Conservation (phyloP, 2,329 filamentous ascomycete species). For the Alternaria atra region DNA sequence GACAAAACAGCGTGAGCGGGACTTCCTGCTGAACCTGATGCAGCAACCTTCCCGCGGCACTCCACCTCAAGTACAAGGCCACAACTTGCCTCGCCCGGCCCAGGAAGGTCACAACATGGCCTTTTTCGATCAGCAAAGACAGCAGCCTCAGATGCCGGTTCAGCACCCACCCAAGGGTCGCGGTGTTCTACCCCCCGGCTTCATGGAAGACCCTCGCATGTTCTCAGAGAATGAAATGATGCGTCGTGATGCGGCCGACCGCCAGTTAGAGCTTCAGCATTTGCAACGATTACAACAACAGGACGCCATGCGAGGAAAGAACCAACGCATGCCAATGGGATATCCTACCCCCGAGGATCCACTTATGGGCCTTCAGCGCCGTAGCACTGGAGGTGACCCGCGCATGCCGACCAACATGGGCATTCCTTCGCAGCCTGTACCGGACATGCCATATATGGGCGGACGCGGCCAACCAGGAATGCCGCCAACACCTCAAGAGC, state of each 20-base stretch:
- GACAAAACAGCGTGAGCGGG: conserved; percentile 71
- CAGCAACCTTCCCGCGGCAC: conserved; percentile 59
- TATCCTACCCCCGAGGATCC: conserved; percentile 47
- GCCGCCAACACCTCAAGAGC: conserved; percentile 49
- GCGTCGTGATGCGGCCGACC: conserved; percentile 43
- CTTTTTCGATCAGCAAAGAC: conserved; percentile 47
- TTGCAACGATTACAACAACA: conserved; percentile 45
- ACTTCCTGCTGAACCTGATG: conserved; percentile 88
- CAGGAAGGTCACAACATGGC: conserved; percentile 43
- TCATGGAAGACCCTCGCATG: conserved; percentile 49
- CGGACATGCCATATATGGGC: conserved; percentile 48
- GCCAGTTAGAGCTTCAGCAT: conserved; percentile 41
- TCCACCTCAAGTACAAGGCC: conserved; percentile 45
- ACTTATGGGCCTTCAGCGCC: conserved; percentile 46
- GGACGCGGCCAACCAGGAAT: conserved; percentile 46
- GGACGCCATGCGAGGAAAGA: conserved; percentile 47
- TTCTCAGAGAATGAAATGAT: conserved; percentile 45
- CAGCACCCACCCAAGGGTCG: conserved; percentile 45
- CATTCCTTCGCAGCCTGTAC: conserved; percentile 51
- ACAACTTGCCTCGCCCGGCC: conserved; percentile 48
- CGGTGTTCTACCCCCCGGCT: conserved; percentile 48
- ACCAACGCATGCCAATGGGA: conserved; percentile 43
- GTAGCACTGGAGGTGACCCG: conserved; percentile 48
- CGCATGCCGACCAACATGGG: conserved; percentile 53
- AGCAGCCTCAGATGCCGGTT: conserved; percentile 44